Evolutionary conservation across 176 grass and related monocot genomes (phyloP).

Genomic region (Paspalum vaginatum): DNA sequence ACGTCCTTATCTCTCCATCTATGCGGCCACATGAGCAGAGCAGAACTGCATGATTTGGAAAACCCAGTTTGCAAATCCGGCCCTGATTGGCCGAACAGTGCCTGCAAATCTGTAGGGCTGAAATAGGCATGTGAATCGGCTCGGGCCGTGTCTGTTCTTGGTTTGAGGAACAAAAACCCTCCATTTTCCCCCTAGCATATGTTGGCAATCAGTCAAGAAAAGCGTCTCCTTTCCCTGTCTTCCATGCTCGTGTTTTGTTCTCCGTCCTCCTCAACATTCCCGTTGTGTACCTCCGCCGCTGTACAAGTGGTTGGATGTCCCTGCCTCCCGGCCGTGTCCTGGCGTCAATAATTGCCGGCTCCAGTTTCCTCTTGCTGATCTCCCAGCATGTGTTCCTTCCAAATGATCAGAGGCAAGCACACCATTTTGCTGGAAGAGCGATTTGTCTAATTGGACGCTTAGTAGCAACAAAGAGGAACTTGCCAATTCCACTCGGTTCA

Average conservation of each 20-base stretch:
- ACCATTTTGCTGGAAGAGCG: conserved; percentile 22
- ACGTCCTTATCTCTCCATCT: background rate
- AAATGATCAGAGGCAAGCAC: background rate
- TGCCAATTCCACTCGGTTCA: background rate
- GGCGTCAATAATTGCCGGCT: conserved; percentile 34
- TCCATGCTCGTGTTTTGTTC: conserved; percentile 25
- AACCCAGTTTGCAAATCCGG: background rate
- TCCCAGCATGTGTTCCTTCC: conserved; percentile 11
- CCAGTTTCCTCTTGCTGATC: background rate
- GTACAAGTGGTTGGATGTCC: conserved; percentile 25
- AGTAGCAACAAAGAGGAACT: background rate
- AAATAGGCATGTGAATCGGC: background rate
- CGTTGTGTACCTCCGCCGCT: conserved; percentile 22
- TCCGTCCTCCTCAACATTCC: conserved; percentile 27
- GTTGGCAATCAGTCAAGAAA: conserved; percentile 32
- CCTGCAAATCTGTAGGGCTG: background rate
- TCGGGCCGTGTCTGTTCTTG: background rate
- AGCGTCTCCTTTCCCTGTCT: conserved; percentile 26
- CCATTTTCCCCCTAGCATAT: background rate
- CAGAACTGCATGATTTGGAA: background rate
- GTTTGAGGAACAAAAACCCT: conserved; percentile 11
- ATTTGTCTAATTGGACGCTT: background rate
- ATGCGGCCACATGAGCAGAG: conserved; percentile 32
- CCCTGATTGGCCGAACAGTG: background rate
- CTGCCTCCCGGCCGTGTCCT: background rate